phyloP scores from a whole-genome alignment of 108 stramenopile species.

The Discostella stelligeroides region DNA sequence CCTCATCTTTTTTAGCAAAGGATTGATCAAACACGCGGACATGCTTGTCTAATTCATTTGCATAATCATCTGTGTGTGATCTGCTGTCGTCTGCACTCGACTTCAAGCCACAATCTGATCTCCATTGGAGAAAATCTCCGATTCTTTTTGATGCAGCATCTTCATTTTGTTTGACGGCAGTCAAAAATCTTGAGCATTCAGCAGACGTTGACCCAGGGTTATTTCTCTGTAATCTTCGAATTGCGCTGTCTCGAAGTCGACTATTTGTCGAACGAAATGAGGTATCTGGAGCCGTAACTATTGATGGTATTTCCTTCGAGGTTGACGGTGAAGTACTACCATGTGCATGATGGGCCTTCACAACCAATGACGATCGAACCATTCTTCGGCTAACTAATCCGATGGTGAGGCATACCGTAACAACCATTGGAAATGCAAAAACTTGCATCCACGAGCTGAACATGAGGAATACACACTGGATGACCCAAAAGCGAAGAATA shows the following conservation, averaged over 20 bases:
- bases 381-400: background rate
- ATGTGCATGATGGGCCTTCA: no score
- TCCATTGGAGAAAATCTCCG: conserved; percentile 37
- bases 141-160: conserved; percentile 32
- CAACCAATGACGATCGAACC: background rate
- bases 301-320: background rate
- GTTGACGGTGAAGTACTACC: background rate
- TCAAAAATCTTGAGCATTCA: conserved; percentile 38
- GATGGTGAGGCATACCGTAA: conserved; percentile 12
- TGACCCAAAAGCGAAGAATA: conserved; percentile 14
- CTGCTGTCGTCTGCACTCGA: conserved; percentile 10
- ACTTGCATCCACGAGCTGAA: conserved; percentile 5
- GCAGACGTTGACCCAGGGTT: conserved; percentile 40
- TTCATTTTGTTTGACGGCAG: conserved; percentile 35
- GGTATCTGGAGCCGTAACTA: background rate
- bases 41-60: background rate
- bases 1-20: conserved; percentile 25
- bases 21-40: conserved; percentile 19
- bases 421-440: conserved; percentile 3
- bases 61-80: background rate
- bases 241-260: conserved; percentile 13
- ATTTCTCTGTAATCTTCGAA: conserved; percentile 22
- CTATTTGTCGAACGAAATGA: no score
- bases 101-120: conserved; percentile 33
- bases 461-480: conserved; percentile 26